phyloP scores from a whole-genome alignment of 2,329 filamentous ascomycete genomes.

The Tolypocladium endophyticum region DNA sequence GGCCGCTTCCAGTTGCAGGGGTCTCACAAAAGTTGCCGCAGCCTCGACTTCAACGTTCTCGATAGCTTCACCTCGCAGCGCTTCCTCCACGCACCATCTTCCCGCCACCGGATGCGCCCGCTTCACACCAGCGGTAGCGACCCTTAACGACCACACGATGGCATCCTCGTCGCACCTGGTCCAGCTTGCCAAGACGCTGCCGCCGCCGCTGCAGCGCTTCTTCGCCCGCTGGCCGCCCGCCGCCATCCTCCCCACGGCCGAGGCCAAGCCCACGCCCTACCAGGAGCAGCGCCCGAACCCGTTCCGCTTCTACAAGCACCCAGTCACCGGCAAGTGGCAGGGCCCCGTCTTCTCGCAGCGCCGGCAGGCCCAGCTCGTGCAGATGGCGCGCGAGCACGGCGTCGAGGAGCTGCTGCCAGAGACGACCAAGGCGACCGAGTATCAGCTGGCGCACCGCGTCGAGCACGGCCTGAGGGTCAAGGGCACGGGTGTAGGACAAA shows the following conservation, averaged over 20 bases:
- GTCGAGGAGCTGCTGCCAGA: slow-evolving; percentile 73
- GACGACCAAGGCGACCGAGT: slow-evolving; percentile 64
- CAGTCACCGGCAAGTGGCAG: slow-evolving; percentile 71
- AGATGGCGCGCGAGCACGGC: slow-evolving; percentile 67
- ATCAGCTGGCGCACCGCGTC: slow-evolving; percentile 58
- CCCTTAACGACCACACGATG: slow-evolving; percentile 14
- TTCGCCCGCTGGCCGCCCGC: slow-evolving; percentile 80
- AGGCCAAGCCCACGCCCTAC: slow-evolving; percentile 30
- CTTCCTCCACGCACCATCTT: neutral
- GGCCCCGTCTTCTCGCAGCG: slow-evolving; percentile 74
- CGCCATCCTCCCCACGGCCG: slow-evolving; percentile 38
- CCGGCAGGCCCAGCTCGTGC: slow-evolving; percentile 82
- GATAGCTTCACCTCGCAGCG: neutral
- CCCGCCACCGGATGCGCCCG: slow-evolving; percentile 1
- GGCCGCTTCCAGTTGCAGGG: neutral
- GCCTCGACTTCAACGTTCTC: slow-evolving; percentile 5
- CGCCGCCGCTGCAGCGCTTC: slow-evolving; percentile 70
- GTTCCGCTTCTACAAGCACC: slow-evolving; percentile 71
- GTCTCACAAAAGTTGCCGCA: slow-evolving; percentile 4
- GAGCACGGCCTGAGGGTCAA: slow-evolving; percentile 77
- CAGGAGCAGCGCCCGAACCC: slow-evolving; percentile 59
- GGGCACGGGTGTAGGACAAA: slow-evolving; percentile 85
- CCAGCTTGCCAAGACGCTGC: slow-evolving; percentile 61
- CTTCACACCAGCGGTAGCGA: slow-evolving; percentile 8
- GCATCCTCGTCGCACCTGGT: slow-evolving; percentile 30